phyloP scores from a whole-genome alignment of 352 stramenopile genomes.

The Elongisporangium senticosum region DNA sequence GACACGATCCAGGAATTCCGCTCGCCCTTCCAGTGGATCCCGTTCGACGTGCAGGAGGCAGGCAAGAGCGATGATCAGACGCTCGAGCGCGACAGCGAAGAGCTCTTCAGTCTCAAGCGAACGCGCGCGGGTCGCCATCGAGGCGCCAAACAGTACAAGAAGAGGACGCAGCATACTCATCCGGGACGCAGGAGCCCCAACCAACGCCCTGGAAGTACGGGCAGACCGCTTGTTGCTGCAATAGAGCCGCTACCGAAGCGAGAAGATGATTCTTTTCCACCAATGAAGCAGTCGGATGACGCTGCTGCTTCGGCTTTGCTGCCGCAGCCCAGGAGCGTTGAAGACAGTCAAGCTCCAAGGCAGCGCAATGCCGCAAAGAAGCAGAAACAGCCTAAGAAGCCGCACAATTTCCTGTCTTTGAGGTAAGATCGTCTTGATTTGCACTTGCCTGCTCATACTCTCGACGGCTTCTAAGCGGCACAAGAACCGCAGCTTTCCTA shows the following conservation, averaged over 20 bases:
- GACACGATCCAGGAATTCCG: conserved; percentile 62
- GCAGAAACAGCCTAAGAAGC: conserved; percentile 7
- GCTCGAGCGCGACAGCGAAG: conserved; percentile 1
- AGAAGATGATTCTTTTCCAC: background rate
- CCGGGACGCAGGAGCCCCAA: background rate
- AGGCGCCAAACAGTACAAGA: conserved; percentile 1
- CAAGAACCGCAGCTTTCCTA: conserved; percentile 9
- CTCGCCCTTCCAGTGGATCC: conserved; percentile 49
- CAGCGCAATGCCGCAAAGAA: background rate
- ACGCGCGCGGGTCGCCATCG: background rate
- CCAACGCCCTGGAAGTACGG: background rate
- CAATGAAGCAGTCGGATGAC: background rate
- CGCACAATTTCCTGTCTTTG: conserved; percentile 20
- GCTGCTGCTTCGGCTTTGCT: conserved; percentile 5
- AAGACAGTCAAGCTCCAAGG: background rate
- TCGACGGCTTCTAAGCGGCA: background rate
- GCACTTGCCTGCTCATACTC: background rate
- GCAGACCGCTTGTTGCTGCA: background rate
- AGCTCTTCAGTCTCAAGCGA: conserved; percentile 10
- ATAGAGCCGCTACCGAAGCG: background rate
- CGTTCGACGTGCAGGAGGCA: background rate
- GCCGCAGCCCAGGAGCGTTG: too few relatives aligned
- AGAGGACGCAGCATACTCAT: background rate
- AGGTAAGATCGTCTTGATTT: conserved; percentile 13
- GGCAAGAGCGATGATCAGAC: background rate